Conservation (phyloP, 768 basidiomycete species). For the Suillus placidus region DNA sequence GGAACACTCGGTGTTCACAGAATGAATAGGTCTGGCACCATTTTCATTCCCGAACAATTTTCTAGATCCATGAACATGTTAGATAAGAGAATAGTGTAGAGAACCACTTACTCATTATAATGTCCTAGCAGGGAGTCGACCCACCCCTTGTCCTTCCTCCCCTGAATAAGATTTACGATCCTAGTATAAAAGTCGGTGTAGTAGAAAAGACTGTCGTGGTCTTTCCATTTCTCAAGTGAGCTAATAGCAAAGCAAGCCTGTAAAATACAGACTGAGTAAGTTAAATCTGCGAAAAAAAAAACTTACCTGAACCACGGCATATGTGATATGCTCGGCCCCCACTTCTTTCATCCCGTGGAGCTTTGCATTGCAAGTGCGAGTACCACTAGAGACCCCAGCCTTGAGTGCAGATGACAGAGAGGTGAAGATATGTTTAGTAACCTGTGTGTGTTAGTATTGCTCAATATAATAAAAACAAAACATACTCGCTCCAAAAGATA, state of each 20-base stretch:
- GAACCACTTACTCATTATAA: no score
- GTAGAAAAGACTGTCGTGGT: no score
- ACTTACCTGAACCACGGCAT: background rate
- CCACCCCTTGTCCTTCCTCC: no score
- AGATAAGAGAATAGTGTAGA: no score
- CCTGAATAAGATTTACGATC: no score
- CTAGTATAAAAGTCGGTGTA: no score
- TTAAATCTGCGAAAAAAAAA: background rate
- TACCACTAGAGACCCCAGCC: background rate
- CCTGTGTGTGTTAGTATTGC: background rate
- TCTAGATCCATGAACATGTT: no score
- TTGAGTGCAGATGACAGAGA: constrained; percentile 1
- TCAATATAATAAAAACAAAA: background rate
- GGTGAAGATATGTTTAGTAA: constrained; percentile 2
- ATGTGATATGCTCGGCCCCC: constrained; percentile 9
- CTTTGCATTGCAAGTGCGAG: constrained; percentile 1
- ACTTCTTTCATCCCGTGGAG: constrained; percentile 6
- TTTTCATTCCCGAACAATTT: no score
- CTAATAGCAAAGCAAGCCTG: no score
- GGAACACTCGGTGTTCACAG: background rate
- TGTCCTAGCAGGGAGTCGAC: no score
- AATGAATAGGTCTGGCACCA: background rate
- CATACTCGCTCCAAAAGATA: constrained; percentile 6
- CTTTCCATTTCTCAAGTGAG: no score
- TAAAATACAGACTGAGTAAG: background rate